Evolutionary conservation across 805 yeast species (phyloP), one percentile per base, ranked within the genome.

Genomic region (Maudiozyma pseudohumilis): DNA sequence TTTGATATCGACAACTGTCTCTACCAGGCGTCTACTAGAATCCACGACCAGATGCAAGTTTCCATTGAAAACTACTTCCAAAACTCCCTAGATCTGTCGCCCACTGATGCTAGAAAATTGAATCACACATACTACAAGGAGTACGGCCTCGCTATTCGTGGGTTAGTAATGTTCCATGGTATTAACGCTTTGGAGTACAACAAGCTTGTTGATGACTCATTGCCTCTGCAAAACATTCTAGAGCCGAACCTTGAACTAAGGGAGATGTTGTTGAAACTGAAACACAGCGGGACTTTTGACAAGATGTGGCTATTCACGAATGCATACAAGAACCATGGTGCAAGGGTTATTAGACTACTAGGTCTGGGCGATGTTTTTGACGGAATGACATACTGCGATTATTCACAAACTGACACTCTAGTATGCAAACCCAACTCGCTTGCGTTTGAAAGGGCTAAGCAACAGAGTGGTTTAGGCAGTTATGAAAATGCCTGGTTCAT

Each of bases 1-100:
- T 89, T 89, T 52, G 98, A 89, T 57, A 86, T 89, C 38, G 98
- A 89, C 65, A 89, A 89, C 59, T 87, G 96, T 57, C 69, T 89
- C 22, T 89, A 89, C 61, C 70, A 73, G 37, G 66, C 87, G 40
- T 76, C 86, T 1, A 72, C 83, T 18, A 69, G 70, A 56, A 82
- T 89, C 49, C 94, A 81, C 50, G 92, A 82, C 48, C 55, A 85
- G 60, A 89, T 89, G 96, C 94, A 82, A 52, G 76, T 73, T 13
- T 78, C 77, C 43, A 89, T 92, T 48, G 89, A 84, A 46, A 65
- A 79, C 33, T 89, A 81, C 60, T 86, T 92, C 65, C 80, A 77
- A 49, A 69, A 70, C 38, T 68, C 70, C 34, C 66, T 89, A 36
- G 53, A 66, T 15, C 61, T 89, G 29, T 64, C 68, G 33, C 86